Percentiles rank a stretch among this genome's conserved stretches.
Evolutionary conservation across 805 yeast species (phyloP).

Genomic region (Priceomyces fermenticarens): DNA sequence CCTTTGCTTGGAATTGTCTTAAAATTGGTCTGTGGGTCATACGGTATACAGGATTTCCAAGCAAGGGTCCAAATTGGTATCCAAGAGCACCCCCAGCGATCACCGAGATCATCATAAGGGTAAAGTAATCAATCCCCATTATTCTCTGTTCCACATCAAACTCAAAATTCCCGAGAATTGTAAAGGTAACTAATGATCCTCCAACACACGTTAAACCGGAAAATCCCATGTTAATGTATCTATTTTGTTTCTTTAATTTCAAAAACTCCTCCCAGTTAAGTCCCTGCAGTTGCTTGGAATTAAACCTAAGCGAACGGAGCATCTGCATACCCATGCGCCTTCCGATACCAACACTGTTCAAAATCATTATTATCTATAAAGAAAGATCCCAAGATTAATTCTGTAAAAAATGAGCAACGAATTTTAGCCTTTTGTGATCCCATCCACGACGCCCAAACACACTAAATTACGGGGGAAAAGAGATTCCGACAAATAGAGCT

Average conservation of each 20-base stretch:
- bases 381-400: not conserved
- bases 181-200: slow-evolving; percentile 70
- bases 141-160: slow-evolving; percentile 84
- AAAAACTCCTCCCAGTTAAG: slow-evolving; percentile 83
- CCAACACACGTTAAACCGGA: slow-evolving; percentile 65
- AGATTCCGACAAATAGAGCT: too few relatives aligned
- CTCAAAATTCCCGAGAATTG: slow-evolving; percentile 73
- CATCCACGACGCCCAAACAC: too few relatives aligned
- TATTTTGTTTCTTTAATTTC: slow-evolving; percentile 68
- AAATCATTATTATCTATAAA: slow-evolving; percentile 4
- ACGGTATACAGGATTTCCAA: slow-evolving; percentile 70
- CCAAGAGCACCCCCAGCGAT: slow-evolving; percentile 74
- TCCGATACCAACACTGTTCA: slow-evolving; percentile 9
- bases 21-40: slow-evolving; percentile 47
- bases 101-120: slow-evolving; percentile 73
- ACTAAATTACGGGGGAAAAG: too few relatives aligned
- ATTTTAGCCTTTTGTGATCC: too few relatives aligned
- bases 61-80: slow-evolving; percentile 75
- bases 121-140: slow-evolving; percentile 86
- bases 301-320: slow-evolving; percentile 13
- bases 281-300: slow-evolving; percentile 12
- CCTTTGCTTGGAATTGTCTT: slow-evolving; percentile 53
- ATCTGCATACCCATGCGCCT: slow-evolving; percentile 1
- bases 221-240: slow-evolving; percentile 63
- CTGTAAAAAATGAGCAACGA: not conserved